Conservation (phyloP, 176 grass and related monocot species). For the Avena atlantica region DNA sequence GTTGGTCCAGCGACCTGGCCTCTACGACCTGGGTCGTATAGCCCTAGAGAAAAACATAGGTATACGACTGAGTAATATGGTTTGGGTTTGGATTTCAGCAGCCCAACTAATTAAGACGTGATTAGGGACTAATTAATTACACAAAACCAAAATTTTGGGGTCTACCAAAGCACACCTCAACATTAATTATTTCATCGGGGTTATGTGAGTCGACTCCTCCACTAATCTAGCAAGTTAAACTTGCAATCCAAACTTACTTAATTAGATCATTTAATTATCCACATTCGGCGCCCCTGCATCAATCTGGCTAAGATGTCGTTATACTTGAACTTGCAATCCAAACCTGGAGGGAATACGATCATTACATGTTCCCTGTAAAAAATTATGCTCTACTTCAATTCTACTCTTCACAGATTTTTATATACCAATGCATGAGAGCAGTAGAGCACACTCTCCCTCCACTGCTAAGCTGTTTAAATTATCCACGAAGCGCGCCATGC, state of each 20-base stretch:
- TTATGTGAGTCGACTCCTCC: too few species aligned
- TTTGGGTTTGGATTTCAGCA: too few species aligned
- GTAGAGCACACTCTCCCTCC: not conserved
- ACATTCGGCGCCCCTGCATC: constrained; percentile 10
- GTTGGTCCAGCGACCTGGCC: too few species aligned
- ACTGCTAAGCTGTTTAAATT: constrained; percentile 30
- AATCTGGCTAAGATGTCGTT: constrained; percentile 11
- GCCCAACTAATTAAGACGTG: too few species aligned
- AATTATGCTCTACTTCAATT: constrained; percentile 41
- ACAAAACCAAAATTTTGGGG: too few species aligned
- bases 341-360: constrained; percentile 19
- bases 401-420: constrained; percentile 36
- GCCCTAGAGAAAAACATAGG: too few species aligned
- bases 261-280: not conserved
- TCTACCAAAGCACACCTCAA: too few species aligned
- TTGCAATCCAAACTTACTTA: constrained; percentile 44
- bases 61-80: too few species aligned
- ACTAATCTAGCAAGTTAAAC: constrained; percentile 37
- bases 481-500: constrained; percentile 46
- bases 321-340: constrained; percentile 41
- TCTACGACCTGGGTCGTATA: too few species aligned
- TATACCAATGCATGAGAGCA: not conserved
- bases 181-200: too few species aligned
- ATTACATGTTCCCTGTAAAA: constrained; percentile 21
- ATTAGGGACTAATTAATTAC: too few species aligned